Conservation (phyloP, 179 eudicot genomes). For the Patellifolia procumbens region DNA sequence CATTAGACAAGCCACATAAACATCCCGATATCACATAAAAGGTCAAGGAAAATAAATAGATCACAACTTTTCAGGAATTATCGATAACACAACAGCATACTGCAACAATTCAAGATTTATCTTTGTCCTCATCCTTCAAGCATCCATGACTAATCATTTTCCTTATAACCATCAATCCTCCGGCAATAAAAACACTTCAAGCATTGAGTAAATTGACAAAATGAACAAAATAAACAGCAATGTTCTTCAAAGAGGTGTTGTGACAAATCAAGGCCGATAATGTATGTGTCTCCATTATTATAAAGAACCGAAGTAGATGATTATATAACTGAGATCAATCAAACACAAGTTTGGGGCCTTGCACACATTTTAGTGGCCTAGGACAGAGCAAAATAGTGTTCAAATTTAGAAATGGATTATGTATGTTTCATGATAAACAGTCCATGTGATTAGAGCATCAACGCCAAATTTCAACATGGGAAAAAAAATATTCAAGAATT, state of each 20-base stretch:
- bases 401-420: neutral
- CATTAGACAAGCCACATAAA: no score
- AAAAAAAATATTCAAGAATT: no score
- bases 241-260: neutral
- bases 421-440: neutral
- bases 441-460: slow-evolving; percentile 10
- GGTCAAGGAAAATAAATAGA: neutral
- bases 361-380: neutral
- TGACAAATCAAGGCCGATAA: neutral
- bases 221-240: neutral
- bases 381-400: neutral
- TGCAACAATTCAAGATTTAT: neutral
- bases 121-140: neutral
- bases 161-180: neutral
- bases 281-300: neutral
- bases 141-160: neutral
- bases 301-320: neutral
- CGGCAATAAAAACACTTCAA: neutral
- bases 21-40: neutral
- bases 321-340: neutral
- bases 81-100: neutral
- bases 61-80: neutral
- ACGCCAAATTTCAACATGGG: neutral
- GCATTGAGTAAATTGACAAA: neutral
- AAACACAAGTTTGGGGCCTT: neutral